Conservation (phyloP, 805 yeast genomes). For the Metschnikowia noctiluminum region DNA sequence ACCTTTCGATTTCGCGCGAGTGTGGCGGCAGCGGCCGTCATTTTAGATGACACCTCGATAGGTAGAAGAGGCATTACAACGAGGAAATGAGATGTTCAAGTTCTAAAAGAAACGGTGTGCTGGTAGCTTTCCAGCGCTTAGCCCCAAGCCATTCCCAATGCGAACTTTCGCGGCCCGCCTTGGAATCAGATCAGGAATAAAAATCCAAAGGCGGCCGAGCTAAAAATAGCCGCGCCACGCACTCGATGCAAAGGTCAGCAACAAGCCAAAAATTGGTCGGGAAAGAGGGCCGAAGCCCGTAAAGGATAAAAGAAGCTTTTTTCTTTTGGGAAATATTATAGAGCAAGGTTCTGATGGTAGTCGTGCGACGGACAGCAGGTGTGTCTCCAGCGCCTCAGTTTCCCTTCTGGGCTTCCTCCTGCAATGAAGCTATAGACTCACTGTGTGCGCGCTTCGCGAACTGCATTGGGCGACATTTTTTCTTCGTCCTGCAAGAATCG, state of each 20-base stretch:
- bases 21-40: slow-evolving; percentile 1
- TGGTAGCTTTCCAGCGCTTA: background rate
- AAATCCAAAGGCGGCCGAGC: background rate
- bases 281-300: too few species aligned
- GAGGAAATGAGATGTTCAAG: background rate
- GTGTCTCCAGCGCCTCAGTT: too few species aligned
- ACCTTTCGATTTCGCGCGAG: slow-evolving; percentile 13
- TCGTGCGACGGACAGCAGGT: too few species aligned
- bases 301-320: background rate
- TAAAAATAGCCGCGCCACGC: slow-evolving; percentile 1
- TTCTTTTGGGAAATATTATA: too few species aligned
- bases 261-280: background rate
- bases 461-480: background rate
- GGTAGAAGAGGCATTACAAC: background rate
- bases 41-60: background rate
- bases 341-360: too few species aligned
- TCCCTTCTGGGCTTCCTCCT: too few species aligned
- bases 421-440: background rate
- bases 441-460: background rate
- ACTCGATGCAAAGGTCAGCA: background rate
- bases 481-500: slow-evolving; percentile 9
- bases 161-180: background rate
- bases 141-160: too few species aligned
- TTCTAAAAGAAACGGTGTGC: background rate
- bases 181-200: background rate